A percentile compares a stretch with the other conserved stretches of the same genome.
Evolutionary conservation across 192 early-diverging fungal genomes (phyloP).

Genomic region (Chytriomyces confervae): DNA sequence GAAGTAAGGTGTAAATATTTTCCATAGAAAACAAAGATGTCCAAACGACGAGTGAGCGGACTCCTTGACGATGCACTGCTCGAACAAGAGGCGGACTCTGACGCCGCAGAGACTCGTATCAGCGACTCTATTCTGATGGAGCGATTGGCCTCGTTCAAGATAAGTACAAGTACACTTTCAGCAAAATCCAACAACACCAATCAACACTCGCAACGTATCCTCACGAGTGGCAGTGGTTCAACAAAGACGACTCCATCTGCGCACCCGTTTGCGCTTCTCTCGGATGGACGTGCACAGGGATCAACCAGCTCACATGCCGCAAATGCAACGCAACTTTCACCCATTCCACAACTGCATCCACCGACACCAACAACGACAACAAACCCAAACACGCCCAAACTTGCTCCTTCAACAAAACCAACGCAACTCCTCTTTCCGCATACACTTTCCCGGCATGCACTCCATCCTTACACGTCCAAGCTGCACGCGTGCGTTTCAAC

Average conservation of each 20-base stretch:
- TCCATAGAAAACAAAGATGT: not conserved
- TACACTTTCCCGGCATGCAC: not conserved
- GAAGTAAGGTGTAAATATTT: not conserved
- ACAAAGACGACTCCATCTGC: slow-evolving; percentile 3
- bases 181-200: not conserved
- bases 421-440: not conserved
- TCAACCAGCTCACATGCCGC: slow-evolving; percentile 1
- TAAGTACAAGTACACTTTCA: not conserved
- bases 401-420: not conserved
- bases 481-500: not conserved
- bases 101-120: not conserved
- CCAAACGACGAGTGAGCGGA: slow-evolving; percentile 80
- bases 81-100: slow-evolving; percentile 30
- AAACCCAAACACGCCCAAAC: not conserved
- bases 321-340: not conserved
- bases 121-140: not conserved
- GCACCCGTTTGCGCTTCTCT: slow-evolving; percentile 11
- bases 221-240: slow-evolving; percentile 28
- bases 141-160: slow-evolving; percentile 21
- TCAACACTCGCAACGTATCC: not conserved
- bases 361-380: too few species aligned
- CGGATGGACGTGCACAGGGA: slow-evolving; percentile 1
- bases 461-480: not conserved
- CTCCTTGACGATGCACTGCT: slow-evolving; percentile 95
- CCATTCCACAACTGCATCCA: too few species aligned